Evolutionary conservation across 768 basidiomycete genomes (phyloP).

Genomic region (Boletus eberwhitei): DNA sequence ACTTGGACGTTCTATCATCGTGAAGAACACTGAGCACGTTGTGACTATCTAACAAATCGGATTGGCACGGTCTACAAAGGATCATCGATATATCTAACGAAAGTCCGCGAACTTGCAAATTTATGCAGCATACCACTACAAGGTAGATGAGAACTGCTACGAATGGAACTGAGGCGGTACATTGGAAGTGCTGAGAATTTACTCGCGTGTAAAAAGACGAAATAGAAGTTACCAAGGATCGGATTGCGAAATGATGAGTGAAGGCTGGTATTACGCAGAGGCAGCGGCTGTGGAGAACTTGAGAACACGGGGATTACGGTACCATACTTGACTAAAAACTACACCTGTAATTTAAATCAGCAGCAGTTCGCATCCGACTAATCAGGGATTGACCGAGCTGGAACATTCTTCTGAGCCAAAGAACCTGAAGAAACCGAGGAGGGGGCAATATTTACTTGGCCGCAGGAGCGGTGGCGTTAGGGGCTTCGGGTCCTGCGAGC

Average conservation of each 20-base stretch:
- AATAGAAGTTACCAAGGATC: slow-evolving; percentile 12
- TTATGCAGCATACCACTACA: slow-evolving; percentile 15
- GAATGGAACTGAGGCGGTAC: slow-evolving; percentile 12
- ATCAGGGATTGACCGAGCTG: slow-evolving; percentile 11
- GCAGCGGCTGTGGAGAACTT: neutral
- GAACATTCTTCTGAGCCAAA: slow-evolving; percentile 6
- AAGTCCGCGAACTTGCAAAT: slow-evolving; percentile 13
- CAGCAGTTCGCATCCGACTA: neutral
- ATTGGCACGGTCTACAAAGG: neutral
- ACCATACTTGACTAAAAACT: slow-evolving; percentile 17
- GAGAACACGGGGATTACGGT: slow-evolving; percentile 8
- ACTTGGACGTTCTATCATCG: slow-evolving; percentile 7
- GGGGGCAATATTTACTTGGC: slow-evolving; percentile 10
- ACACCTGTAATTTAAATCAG: neutral
- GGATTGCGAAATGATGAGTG: slow-evolving; percentile 1
- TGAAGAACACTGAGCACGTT: neutral
- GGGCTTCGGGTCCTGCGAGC: slow-evolving; percentile 59
- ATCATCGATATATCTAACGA: slow-evolving; percentile 4
- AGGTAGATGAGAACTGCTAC: slow-evolving; percentile 2
- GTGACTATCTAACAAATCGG: neutral
- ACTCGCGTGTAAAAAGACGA: slow-evolving; percentile 2
- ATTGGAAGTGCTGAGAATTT: slow-evolving; percentile 9
- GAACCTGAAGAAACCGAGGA: neutral
- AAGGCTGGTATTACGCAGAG: slow-evolving; percentile 15
- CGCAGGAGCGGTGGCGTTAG: slow-evolving; percentile 9